Evolutionary conservation across 768 basidiomycete species (phyloP), one percentile per base, ranked within the genome.

Genomic region (Leccinellum rugosiceps): DNA sequence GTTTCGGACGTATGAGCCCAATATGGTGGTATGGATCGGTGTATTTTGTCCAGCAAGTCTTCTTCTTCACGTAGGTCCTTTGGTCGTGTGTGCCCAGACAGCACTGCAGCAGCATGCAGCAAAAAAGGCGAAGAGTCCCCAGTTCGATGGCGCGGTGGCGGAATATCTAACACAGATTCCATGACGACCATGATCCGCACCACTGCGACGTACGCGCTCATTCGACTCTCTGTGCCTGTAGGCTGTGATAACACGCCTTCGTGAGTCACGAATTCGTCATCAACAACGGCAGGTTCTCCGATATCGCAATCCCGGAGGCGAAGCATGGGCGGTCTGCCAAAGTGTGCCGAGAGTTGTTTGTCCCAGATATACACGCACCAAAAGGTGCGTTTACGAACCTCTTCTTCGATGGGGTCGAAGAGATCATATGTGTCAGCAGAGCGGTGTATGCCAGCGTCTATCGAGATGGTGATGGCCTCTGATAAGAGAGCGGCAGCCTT

Each of bases 291-390:
- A 2, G 93, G 92, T 69, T 95, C 94, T 5, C 84, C 81, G n/a
- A 94, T 88, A 67, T 97, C 94, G 72, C 92, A 94, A 68, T 96
- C 94, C 60, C 91, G 80, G 59, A 95, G 74, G 47, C 93, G 83
- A 63, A 97, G 80, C 78, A 94, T 83, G 3, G 93, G 85, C 31
- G 94, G 94, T 25, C 94, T 79, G 25, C 94, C 94, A 69, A 96
- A 95, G 72, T 92, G 88, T 57, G 90, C 88, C 11, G 85, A 78
- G 7, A 94, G 84, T 66, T 95, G 94, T 74, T 97, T 96, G 74
- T 97, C 94, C 94, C 94, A 96, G 50, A 92, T 81, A 74, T 96
- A 97, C 26, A 95, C 92, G 58, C 92, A 92, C 93, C 94, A 97
- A 72, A 97, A 97, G 0, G 94, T 96, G 63, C 94, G 86, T 73